Evolutionary conservation across 1,139 yeast genomes (phyloP), one percentile per base, ranked within the genome.

Genomic region (Geotrichum carabidarum): DNA sequence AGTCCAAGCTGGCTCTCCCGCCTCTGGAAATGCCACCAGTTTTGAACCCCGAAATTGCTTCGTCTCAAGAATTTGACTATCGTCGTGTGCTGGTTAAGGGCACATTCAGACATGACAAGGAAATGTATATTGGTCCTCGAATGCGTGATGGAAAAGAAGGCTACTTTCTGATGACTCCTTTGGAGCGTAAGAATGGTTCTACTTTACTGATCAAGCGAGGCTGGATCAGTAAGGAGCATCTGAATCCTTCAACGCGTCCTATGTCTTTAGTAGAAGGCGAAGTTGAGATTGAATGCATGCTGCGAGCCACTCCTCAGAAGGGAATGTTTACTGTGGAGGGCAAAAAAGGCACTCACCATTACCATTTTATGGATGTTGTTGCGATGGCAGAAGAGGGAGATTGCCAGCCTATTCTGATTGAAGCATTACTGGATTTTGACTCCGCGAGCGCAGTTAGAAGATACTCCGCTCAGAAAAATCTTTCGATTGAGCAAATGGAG

Each of bases 111-210:
- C 94, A 93, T 65, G 81, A 82, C 18, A 84, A 90, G 65, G 99
- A 93, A 68, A 82, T 90, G 75, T 86, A 87, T 63, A 88, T 94
- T 52, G 98, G 98, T 0, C 99, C 99, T 15, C 78, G 96, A 61
- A 76, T 86, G 56, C 78, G 78, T 59, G 83, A 88, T 60, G 95
- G 91, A 8, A 77, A 75, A 60, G 78, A 82, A 56, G 99, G 99
- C 1, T 93, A 86, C 68, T 74, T 81, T 48, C 78, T 93, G 11
- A 82, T 88, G 40, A 85, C 95, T 8, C 99, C 99, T 4, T 81
- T 93, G 65, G 78, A 82, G 31, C 80, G 95, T 58, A 76, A 74
- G 54, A 54, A 58, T 32, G 67, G 62, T 9, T 51, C 59, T 35
- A 62, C 61, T 30, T 74, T 91, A 31, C 74, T 93, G 55, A 79